Conservation (phyloP, 495 filamentous ascomycete genomes). For the Chaetomium tenue region DNA sequence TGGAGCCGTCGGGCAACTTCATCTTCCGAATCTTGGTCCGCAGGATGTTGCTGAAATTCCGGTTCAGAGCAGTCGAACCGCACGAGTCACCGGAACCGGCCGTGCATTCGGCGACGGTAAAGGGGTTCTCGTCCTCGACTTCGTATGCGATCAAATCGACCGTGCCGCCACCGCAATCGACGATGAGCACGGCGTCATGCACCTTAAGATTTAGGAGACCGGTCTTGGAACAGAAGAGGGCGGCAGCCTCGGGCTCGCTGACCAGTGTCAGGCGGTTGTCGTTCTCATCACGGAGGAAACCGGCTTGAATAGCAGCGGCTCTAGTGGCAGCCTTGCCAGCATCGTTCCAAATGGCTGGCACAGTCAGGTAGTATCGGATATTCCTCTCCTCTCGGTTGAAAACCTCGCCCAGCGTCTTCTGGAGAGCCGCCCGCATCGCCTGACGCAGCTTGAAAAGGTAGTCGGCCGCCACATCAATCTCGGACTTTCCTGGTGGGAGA, state of each 20-base stretch:
- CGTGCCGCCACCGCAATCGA: conserved; percentile 73
- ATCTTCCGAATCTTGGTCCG: conserved; percentile 75
- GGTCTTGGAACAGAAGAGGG: conserved; percentile 72
- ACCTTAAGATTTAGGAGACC: conserved; percentile 71
- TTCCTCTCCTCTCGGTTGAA: conserved; percentile 75
- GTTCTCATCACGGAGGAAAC: conserved; percentile 71
- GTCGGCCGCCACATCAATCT: conserved; percentile 74
- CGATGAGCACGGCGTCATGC: conserved; percentile 70
- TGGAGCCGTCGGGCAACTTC: conserved; percentile 72
- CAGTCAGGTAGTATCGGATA: conserved; percentile 70
- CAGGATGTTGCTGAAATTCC: conserved; percentile 74
- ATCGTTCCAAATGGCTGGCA: conserved; percentile 76
- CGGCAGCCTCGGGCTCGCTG: conserved; percentile 70
- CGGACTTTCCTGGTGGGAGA: conserved; percentile 71
- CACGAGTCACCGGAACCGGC: conserved; percentile 73
- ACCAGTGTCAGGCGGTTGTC: conserved; percentile 70
- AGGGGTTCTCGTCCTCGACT: conserved; percentile 72
- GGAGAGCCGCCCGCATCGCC: conserved; percentile 68
- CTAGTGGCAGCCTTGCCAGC: conserved; percentile 70
- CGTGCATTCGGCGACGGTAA: conserved; percentile 72
- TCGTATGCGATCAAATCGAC: conserved; percentile 77
- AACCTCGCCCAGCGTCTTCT: conserved; percentile 75
- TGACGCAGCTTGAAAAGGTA: conserved; percentile 75
- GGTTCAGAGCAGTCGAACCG: conserved; percentile 69
- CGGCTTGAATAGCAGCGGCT: conserved; percentile 70